These are phyloP conservation scores for Sporothrix schenckii DNA, from an alignment of 2,329 filamentous ascomycete genomes.

Conservation along the genomic window DNA sequence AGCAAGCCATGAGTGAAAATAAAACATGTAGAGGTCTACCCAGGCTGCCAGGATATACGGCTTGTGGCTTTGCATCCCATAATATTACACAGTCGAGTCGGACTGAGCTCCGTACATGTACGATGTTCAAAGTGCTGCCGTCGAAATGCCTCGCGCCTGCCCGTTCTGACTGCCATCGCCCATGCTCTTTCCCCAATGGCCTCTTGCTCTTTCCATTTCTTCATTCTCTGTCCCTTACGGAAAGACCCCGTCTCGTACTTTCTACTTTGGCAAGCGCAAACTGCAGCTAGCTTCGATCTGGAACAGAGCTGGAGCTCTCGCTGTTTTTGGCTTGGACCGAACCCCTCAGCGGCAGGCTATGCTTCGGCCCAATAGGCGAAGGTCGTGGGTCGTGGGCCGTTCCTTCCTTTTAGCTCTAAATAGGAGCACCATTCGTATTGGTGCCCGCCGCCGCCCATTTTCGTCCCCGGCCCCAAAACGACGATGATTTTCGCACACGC, in stretches of 20 bases:
- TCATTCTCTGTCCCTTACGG: not conserved
- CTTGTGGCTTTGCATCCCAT: slow-evolving; percentile 19
- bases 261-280: not conserved
- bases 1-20: slow-evolving; percentile 19
- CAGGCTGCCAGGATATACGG: not conserved
- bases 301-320: not conserved
- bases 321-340: slow-evolving; percentile 10
- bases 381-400: slow-evolving; percentile 31
- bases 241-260: no score
- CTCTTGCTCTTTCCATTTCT: not conserved
- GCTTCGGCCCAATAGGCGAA: slow-evolving; percentile 18
- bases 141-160: slow-evolving; percentile 8
- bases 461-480: not conserved
- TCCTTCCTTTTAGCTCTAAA: slow-evolving; percentile 31
- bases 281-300: not conserved
- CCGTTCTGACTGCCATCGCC: not conserved
- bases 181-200: not conserved
- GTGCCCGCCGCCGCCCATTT: slow-evolving; percentile 17
- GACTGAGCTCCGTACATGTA: slow-evolving; percentile 18
- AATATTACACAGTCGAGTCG: not conserved
- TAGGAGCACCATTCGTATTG: slow-evolving; percentile 17
- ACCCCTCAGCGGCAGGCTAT: not conserved
- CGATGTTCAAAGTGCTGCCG: not conserved
- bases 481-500: slow-evolving; percentile 7
- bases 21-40: not conserved